A percentile compares a stretch with the other conserved stretches of the same genome.
Conservation (phyloP, 1,139 yeast species). For the Pichia inconspicua region DNA sequence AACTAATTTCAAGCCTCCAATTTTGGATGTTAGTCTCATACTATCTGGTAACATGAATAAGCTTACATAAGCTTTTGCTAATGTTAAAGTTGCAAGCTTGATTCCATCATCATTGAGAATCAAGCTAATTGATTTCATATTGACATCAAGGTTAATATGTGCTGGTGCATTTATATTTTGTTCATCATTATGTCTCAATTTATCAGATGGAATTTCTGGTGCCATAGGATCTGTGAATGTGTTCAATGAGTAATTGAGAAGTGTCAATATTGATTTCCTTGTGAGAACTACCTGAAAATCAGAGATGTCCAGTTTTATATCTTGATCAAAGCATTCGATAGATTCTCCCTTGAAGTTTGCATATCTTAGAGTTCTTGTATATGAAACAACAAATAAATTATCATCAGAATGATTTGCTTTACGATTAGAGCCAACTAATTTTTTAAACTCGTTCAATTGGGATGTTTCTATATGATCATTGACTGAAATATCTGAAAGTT, state of each 20-base stretch:
- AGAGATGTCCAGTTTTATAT: constrained; percentile 66
- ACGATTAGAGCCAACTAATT: constrained; percentile 61
- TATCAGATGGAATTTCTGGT: constrained; percentile 59
- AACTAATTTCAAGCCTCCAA: constrained; percentile 73
- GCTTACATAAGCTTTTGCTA: constrained; percentile 66
- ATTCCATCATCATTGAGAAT: constrained; percentile 79
- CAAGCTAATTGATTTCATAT: constrained; percentile 65
- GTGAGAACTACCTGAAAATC: constrained; percentile 72
- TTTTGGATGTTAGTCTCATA: constrained; percentile 62
- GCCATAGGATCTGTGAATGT: constrained; percentile 83
- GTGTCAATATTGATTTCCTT: constrained; percentile 68
- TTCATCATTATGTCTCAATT: constrained; percentile 53
- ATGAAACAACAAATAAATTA: constrained; percentile 57
- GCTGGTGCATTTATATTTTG: constrained; percentile 57
- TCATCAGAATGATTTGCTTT: constrained; percentile 27
- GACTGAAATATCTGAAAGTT: constrained; percentile 56
- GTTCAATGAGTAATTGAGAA: constrained; percentile 73
- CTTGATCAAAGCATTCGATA: constrained; percentile 74
- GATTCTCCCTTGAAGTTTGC: constrained; percentile 49
- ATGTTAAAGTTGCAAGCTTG: constrained; percentile 68
- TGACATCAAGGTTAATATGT: constrained; percentile 60
- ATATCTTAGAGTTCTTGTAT: constrained; percentile 50
- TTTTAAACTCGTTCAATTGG: constrained; percentile 55
- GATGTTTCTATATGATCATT: constrained; percentile 69
- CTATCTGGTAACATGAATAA: constrained; percentile 68